phyloP scores from a whole-genome alignment of 2,329 filamentous ascomycete genomes.

The Exophiala xenobiotica region DNA sequence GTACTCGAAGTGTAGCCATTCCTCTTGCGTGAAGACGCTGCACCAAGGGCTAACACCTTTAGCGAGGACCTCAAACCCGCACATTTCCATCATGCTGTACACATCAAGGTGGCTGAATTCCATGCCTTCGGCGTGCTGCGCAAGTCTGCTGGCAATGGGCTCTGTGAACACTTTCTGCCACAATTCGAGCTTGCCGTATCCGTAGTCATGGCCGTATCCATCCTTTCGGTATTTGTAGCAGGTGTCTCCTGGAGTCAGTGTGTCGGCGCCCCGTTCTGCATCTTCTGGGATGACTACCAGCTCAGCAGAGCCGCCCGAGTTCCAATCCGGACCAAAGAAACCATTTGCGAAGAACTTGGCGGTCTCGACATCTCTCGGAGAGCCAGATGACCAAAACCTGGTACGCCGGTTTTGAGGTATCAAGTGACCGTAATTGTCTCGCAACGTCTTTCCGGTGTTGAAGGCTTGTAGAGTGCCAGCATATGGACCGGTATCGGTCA shows the following conservation, averaged over 20 bases:
- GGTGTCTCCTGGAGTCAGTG: constrained; percentile 56
- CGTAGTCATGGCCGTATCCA: constrained; percentile 50
- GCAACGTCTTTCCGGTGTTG: constrained; percentile 54
- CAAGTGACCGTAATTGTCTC: constrained; percentile 54
- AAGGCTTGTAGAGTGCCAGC: constrained; percentile 56
- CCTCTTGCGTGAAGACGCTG: constrained; percentile 53
- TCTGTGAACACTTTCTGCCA: constrained; percentile 52
- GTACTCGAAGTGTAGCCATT: constrained; percentile 59
- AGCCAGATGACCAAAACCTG: constrained; percentile 57
- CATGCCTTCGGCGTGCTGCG: constrained; percentile 44
- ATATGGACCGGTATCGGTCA: constrained; percentile 57
- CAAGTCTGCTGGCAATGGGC: constrained; percentile 47
- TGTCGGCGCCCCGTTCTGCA: constrained; percentile 51
- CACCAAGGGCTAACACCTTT: constrained; percentile 58
- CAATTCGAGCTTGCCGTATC: constrained; percentile 46
- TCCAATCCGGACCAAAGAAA: constrained; percentile 55
- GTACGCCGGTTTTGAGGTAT: constrained; percentile 38
- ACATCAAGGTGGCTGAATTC: constrained; percentile 49
- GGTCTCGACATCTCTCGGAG: constrained; percentile 56
- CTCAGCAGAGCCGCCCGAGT: constrained; percentile 35
- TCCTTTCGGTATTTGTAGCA: constrained; percentile 43
- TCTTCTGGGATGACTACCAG: constrained; percentile 56
- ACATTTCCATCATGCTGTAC: constrained; percentile 62
- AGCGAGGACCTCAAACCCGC: constrained; percentile 58
- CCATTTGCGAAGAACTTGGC: constrained; percentile 56